phyloP scores from a whole-genome alignment of 1,284 basidiomycete species.

The Marasmius oreades region DNA sequence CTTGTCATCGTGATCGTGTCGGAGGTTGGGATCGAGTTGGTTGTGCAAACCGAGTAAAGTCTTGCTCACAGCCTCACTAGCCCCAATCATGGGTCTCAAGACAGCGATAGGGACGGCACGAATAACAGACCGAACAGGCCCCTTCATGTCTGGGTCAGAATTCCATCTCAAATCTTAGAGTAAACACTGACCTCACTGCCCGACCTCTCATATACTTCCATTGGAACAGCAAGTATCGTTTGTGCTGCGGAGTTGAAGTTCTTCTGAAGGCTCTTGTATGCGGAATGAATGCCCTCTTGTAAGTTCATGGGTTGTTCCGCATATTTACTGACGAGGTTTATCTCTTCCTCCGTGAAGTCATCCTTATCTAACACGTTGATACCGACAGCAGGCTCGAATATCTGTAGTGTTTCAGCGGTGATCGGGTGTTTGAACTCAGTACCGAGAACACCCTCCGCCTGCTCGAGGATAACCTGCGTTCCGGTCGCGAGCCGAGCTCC shows the following conservation, averaged over 20 bases:
- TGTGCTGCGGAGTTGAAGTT: slow-evolving; percentile 94
- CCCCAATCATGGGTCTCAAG: slow-evolving; percentile 94
- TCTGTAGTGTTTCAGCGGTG: slow-evolving; percentile 62
- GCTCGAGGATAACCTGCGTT: slow-evolving; percentile 95
- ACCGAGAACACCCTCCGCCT: slow-evolving; percentile 90
- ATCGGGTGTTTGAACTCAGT: slow-evolving; percentile 66
- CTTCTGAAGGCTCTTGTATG: slow-evolving; percentile 79
- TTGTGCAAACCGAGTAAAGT: slow-evolving; percentile 92
- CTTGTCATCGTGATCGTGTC: slow-evolving; percentile 81
- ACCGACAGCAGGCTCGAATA: slow-evolving; percentile 28
- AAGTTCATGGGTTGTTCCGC: slow-evolving; percentile 87
- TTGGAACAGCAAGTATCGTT: slow-evolving; percentile 96
- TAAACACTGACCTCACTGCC: slow-evolving; percentile 72
- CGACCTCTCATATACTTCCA: slow-evolving; percentile 96
- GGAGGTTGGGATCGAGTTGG: slow-evolving; percentile 77
- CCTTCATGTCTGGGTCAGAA: slow-evolving; percentile 42
- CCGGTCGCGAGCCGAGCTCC: slow-evolving; percentile 95
- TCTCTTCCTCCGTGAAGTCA: slow-evolving; percentile 41
- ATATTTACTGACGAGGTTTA: slow-evolving; percentile 79
- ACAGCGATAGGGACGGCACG: slow-evolving; percentile 97
- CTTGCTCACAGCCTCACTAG: slow-evolving; percentile 93
- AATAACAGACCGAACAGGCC: slow-evolving; percentile 87
- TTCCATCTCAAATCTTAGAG: neutral
- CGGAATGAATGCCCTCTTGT: slow-evolving; percentile 85
- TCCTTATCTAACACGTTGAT: slow-evolving; percentile 24